Evolutionary conservation across 768 basidiomycete species (phyloP), one percentile per base, ranked within the genome.

Genomic region (Clavaria fumosa): DNA sequence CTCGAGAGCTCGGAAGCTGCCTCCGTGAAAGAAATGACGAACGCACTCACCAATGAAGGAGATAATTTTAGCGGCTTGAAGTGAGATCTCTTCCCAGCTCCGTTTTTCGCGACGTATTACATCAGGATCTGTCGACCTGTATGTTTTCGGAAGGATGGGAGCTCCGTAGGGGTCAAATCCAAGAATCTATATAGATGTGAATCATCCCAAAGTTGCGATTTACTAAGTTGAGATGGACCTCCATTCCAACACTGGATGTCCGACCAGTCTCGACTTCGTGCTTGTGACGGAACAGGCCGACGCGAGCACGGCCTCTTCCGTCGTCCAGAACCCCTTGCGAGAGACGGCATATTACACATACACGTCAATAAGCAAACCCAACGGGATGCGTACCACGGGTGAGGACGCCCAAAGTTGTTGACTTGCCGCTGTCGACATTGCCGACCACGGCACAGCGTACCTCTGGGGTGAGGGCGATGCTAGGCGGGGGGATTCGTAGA

Each of bases 231-330:
- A 14, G 18, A 37, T 19, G 11, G 43, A 89, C 88, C 69, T 99
- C 95, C 79, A 95, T 91, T 15, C 95, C 95, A 30, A 97, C 86
- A 43, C 83, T 88, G 17, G 84, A 89, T 0, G 95, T 99, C 35
- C 95, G 64, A 4, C 93, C 93, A 14, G 82, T 89, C 60, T 97
- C 95, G 37, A 96, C 66, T 57, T 99, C 95, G 51, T 99, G 95
- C 54, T 96, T 95, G 54, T 99, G 95, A 38, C 93, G 68, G 57
- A 97, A 97, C 5, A 99, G 61, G 3, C 78, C 76, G 4, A 96
- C 81, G 37, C 93, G 81, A 1, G 82, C 81, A 35, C 72, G 70
- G 1, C 80, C 82, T 54, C 80, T 63, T 19, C 84, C 83, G 49
- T 89, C 85, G 48, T 89, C 85, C 37, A 86, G 60, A 14, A 69